Evolutionary conservation across 225 moss, liverwort and hornwort species (phyloP).

Genomic region (Physcomitrellopsis africana): DNA sequence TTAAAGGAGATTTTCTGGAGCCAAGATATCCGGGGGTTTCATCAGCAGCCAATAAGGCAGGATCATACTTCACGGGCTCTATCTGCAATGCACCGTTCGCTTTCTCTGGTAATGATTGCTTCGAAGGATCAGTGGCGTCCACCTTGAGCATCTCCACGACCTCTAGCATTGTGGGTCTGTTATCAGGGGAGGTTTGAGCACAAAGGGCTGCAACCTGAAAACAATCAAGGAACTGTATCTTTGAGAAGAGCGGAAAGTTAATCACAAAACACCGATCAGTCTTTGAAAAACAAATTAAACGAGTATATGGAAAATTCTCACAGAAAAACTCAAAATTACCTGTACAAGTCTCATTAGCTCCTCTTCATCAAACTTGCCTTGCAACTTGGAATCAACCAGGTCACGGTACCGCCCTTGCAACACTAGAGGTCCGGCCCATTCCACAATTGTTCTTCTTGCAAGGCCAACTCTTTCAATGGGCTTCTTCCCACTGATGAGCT

Average conservation of each 20-base stretch:
- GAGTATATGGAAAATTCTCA: too few species aligned
- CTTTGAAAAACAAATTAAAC: background rate
- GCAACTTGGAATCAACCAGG: conserved; percentile 80
- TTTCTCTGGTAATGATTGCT: conserved; percentile 35
- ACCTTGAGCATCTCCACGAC: conserved; percentile 89
- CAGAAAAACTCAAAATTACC: conserved; percentile 13
- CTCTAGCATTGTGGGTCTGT: conserved; percentile 88
- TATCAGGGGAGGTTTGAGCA: conserved; percentile 85
- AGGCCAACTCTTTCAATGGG: conserved; percentile 78
- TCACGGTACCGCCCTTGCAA: conserved; percentile 71
- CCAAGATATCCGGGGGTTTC: conserved; percentile 30
- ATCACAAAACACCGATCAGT: background rate
- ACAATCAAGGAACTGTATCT: background rate
- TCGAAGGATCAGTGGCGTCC: conserved; percentile 36
- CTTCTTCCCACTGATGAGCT: conserved; percentile 96
- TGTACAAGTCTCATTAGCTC: conserved; percentile 82
- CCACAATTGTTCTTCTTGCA: conserved; percentile 82
- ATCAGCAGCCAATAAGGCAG: conserved; percentile 72
- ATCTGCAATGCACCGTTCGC: conserved; percentile 52
- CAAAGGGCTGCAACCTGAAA: conserved; percentile 80
- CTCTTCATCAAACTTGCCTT: conserved; percentile 70
- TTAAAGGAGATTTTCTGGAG: conserved; percentile 35
- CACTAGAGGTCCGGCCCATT: conserved; percentile 94
- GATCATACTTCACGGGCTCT: conserved; percentile 82
- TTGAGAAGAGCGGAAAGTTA: background rate